phyloP scores from a whole-genome alignment of 257 asterid genomes.

The Haberlea rhodopensis region DNA sequence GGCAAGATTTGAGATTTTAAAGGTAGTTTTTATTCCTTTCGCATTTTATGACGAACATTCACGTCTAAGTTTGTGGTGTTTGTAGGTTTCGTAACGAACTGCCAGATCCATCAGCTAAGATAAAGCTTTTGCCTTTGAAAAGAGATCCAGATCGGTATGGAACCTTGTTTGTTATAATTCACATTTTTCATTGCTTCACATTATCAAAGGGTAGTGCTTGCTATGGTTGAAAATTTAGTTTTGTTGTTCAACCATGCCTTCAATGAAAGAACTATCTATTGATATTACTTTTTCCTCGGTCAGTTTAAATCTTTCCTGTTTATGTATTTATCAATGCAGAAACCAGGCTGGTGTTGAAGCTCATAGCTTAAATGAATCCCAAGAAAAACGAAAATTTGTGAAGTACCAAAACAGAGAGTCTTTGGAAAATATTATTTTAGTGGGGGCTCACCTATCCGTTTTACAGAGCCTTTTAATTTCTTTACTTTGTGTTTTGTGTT shows the following conservation, averaged over 20 bases:
- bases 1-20: not conserved
- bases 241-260: not conserved
- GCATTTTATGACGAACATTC: slow-evolving; percentile 9
- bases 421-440: not conserved
- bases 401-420: not conserved
- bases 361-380: not conserved
- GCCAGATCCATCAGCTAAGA: slow-evolving; percentile 96
- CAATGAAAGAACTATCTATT: not conserved
- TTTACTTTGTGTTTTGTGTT: not conserved
- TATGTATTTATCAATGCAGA: not conserved
- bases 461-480: not conserved
- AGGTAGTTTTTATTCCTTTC: not conserved
- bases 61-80: slow-evolving; percentile 27
- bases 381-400: no score
- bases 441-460: not conserved
- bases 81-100: slow-evolving; percentile 94
- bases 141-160: slow-evolving; percentile 86
- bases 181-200: slow-evolving; percentile 1
- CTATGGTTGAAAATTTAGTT: slow-evolving; percentile 6
- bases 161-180: slow-evolving; percentile 15
- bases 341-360: not conserved
- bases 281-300: not conserved
- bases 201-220: not conserved
- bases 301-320: slow-evolving; percentile 9
- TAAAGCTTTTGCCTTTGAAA: slow-evolving; percentile 71